phyloP scores from a whole-genome alignment of 495 filamentous ascomycete genomes.

The Penicillium psychrofluorescens region DNA sequence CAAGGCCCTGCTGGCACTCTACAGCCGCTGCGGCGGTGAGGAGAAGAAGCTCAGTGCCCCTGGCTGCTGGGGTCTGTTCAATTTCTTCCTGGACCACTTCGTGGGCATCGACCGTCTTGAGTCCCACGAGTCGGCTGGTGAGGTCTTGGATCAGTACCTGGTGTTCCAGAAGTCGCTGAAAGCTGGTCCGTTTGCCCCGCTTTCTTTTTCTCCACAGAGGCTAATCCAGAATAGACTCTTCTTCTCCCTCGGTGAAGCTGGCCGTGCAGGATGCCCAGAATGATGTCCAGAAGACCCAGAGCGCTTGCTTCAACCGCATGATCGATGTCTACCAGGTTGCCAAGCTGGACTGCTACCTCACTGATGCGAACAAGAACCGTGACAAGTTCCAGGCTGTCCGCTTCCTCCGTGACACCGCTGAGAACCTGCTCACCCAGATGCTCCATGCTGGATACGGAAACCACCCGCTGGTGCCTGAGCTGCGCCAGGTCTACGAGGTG shows the following conservation, averaged over 20 bases:
- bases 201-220: too few species aligned
- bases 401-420: conserved; percentile 43
- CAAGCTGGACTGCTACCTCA: conserved; percentile 28
- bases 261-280: too few species aligned
- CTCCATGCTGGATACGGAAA: conserved; percentile 11
- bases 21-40: conserved; percentile 17
- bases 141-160: too few species aligned
- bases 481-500: conserved; percentile 19
- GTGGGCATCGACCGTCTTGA: conserved; percentile 17
- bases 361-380: conserved; percentile 7
- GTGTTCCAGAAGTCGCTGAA: too few species aligned
- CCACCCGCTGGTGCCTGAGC: conserved; percentile 21
- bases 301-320: conserved; percentile 17
- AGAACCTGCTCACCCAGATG: conserved; percentile 35
- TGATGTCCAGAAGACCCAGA: too few species aligned
- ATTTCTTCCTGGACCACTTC: conserved; percentile 34
- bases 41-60: neutral
- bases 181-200: too few species aligned
- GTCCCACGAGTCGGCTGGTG: neutral
- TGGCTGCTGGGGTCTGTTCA: conserved; percentile 16
- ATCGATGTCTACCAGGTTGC: conserved; percentile 29
- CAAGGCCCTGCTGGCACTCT: conserved; percentile 27
- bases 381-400: conserved; percentile 25
- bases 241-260: too few species aligned
- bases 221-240: too few species aligned